Conservation (phyloP, 371 early-diverging fungal genomes). For the Capillidium heterosporum region DNA sequence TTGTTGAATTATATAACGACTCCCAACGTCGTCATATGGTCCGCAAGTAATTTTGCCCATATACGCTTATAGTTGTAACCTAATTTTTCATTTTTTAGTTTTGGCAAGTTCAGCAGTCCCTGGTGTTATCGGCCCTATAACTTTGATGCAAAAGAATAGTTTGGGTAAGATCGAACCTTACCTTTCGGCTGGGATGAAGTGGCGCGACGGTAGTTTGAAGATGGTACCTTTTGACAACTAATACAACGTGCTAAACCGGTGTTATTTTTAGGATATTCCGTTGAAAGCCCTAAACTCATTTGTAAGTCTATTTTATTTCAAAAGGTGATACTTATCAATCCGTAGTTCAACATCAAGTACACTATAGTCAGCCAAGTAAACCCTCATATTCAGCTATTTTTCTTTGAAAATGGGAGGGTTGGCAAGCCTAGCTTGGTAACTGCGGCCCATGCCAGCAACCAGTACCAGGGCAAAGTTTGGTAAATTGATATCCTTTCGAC, state of each 20-base stretch:
- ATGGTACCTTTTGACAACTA: constrained; percentile 12
- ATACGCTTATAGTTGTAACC: not conserved
- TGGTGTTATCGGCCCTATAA: constrained; percentile 57
- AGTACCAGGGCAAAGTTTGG: too few relatives aligned
- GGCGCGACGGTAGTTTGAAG: constrained; percentile 76
- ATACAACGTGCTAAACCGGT: not conserved
- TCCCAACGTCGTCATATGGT: constrained; percentile 75
- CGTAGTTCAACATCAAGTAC: constrained; percentile 59
- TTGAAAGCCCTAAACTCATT: constrained; percentile 2
- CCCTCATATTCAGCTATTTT: constrained; percentile 76
- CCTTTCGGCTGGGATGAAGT: constrained; percentile 46
- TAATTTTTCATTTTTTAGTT: constrained; percentile 9
- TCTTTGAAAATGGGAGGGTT: constrained; percentile 55
- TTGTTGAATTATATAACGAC: constrained; percentile 76
- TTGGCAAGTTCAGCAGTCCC: constrained; percentile 59
- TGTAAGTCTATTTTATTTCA: not conserved
- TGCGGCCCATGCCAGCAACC: constrained; percentile 30
- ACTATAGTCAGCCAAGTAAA: constrained; percentile 78
- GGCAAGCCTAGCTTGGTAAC: too few relatives aligned
- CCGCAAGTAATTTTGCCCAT: constrained; percentile 22
- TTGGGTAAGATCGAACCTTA: constrained; percentile 50
- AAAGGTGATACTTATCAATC: not conserved
- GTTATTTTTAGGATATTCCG: constrained; percentile 2
- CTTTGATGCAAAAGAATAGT: constrained; percentile 52
- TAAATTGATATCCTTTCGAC: constrained; percentile 10